These are phyloP conservation scores for Exophiala viscosa DNA, from an alignment of 2,329 filamentous ascomycete genomes.

Conservation along the genomic window DNA sequence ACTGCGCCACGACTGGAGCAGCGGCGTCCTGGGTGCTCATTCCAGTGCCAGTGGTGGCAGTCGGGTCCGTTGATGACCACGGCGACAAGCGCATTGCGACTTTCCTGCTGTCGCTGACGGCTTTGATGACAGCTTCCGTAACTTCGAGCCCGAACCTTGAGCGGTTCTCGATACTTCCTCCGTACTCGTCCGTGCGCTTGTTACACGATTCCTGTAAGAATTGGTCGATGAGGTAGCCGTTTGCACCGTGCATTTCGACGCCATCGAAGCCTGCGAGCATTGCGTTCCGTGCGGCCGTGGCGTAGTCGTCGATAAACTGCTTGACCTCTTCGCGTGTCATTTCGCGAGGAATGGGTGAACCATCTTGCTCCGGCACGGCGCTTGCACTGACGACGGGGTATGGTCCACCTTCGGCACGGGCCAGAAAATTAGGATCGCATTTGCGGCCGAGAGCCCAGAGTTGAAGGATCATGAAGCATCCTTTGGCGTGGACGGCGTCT, in stretches of 20 bases:
- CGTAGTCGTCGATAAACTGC: constrained; percentile 37
- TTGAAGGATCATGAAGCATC: constrained; percentile 44
- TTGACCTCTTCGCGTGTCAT: constrained; percentile 41
- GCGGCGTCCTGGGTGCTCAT: background rate
- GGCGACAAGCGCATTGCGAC: constrained; percentile 46
- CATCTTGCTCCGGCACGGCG: background rate
- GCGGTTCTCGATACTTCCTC: constrained; percentile 49
- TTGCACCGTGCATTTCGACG: constrained; percentile 52
- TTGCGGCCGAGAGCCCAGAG: constrained; percentile 47
- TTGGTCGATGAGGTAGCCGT: constrained; percentile 57
- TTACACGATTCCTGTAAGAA: constrained; percentile 51
- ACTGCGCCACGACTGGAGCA: constrained; percentile 32
- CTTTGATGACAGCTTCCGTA: constrained; percentile 44
- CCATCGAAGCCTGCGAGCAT: constrained; percentile 55
- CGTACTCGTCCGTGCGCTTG: constrained; percentile 48
- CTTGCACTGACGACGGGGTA: constrained; percentile 11
- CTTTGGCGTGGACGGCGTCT: constrained; percentile 50
- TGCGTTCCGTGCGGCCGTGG: constrained; percentile 45
- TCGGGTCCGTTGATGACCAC: constrained; percentile 27
- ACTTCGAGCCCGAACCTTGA: constrained; percentile 55
- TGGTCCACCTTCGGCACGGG: constrained; percentile 1
- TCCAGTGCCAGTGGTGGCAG: no score
- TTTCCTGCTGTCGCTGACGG: constrained; percentile 45
- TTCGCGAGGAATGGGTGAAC: constrained; percentile 25
- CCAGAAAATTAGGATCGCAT: constrained; percentile 33